These are phyloP conservation scores for Xylaria polymorpha DNA, from an alignment of 2,329 filamentous ascomycete genomes.

Conservation along the genomic window DNA sequence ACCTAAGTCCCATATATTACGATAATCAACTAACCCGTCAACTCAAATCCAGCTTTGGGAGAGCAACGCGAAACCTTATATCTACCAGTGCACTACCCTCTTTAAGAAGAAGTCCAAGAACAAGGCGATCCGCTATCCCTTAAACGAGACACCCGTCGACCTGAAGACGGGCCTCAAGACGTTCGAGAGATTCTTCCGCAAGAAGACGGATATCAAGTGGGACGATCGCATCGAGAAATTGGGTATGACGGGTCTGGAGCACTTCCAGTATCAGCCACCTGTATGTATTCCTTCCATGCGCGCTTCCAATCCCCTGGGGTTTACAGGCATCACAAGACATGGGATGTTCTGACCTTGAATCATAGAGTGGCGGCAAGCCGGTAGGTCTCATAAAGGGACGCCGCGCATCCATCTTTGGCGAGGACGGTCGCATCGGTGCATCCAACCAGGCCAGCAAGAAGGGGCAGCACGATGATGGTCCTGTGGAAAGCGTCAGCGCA, in stretches of 20 bases:
- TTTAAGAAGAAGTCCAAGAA: constrained; percentile 57
- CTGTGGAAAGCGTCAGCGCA: neutral
- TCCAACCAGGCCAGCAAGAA: neutral
- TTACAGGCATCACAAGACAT: neutral
- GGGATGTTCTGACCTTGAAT: neutral
- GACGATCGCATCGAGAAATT: constrained; percentile 60
- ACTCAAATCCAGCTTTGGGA: constrained; percentile 70
- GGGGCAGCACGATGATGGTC: neutral
- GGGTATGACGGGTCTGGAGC: constrained; percentile 47
- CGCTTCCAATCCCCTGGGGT: neutral
- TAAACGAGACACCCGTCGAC: constrained; percentile 53
- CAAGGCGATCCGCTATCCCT: constrained; percentile 52
- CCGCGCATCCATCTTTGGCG: neutral
- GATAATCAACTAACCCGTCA: neutral
- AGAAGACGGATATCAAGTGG: constrained; percentile 70
- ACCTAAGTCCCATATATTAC: neutral
- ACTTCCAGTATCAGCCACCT: constrained; percentile 61
- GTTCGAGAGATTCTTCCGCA: constrained; percentile 68
- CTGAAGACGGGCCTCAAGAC: constrained; percentile 59
- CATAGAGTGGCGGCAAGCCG: constrained; percentile 54
- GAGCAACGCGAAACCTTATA: constrained; percentile 67
- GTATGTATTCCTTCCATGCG: constrained; percentile 50
- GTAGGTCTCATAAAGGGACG: constrained; percentile 45
- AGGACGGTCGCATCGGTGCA: neutral
- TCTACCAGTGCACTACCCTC: constrained; percentile 71